These are phyloP conservation scores for Colletotrichum phormii DNA, from an alignment of 2,329 filamentous ascomycete species.

Conservation along the genomic window DNA sequence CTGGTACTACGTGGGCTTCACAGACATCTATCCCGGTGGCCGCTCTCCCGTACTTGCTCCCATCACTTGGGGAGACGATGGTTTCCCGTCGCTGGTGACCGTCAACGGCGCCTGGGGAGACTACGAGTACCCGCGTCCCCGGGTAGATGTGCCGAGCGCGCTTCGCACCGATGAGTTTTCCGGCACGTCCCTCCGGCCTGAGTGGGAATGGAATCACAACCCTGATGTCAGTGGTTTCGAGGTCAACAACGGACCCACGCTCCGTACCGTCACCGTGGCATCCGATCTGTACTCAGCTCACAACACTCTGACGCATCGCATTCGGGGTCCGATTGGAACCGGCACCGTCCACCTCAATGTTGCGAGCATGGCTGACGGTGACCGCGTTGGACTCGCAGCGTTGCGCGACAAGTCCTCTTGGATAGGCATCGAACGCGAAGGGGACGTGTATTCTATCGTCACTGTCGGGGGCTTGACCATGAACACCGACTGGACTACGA, in stretches of 20 bases:
- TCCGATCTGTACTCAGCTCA: slow-evolving; percentile 56
- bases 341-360: slow-evolving; percentile 62
- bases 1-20: slow-evolving; percentile 70
- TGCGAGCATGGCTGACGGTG: slow-evolving; percentile 58
- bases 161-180: slow-evolving; percentile 34
- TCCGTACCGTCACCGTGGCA: slow-evolving; percentile 62
- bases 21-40: slow-evolving; percentile 64
- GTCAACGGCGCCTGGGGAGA: slow-evolving; percentile 58
- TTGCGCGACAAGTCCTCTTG: slow-evolving; percentile 63
- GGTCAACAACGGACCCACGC: slow-evolving; percentile 47
- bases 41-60: slow-evolving; percentile 66
- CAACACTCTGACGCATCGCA: slow-evolving; percentile 57
- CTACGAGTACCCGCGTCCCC: slow-evolving; percentile 50
- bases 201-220: slow-evolving; percentile 72
- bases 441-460: slow-evolving; percentile 42
- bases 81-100: slow-evolving; percentile 57
- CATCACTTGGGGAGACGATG: slow-evolving; percentile 57
- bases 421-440: slow-evolving; percentile 57
- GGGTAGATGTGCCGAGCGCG: background rate
- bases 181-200: slow-evolving; percentile 50
- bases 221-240: slow-evolving; percentile 60
- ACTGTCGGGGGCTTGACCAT: slow-evolving; percentile 15
- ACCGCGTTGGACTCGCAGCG: slow-evolving; percentile 56
- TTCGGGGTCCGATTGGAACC: slow-evolving; percentile 55
- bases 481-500: background rate